These are phyloP conservation scores for Quercus engelmannii DNA, from an alignment of 306 rosid genomes.

Conservation along the genomic window DNA sequence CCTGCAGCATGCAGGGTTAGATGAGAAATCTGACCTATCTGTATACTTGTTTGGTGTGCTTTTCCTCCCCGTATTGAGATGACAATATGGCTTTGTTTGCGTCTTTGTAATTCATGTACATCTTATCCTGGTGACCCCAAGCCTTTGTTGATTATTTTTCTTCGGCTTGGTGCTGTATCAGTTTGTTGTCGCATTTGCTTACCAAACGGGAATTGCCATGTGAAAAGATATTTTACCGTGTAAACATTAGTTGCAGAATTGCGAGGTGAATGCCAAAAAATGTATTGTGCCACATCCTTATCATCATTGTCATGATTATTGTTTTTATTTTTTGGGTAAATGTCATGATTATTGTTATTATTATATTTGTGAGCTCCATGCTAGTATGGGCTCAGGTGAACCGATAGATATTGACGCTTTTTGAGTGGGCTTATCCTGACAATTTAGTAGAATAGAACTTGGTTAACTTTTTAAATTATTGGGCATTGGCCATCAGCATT, in stretches of 20 bases:
- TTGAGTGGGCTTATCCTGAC: background rate
- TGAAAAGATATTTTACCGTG: background rate
- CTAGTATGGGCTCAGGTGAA: background rate
- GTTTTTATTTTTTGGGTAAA: background rate
- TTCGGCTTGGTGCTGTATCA: conserved; percentile 11
- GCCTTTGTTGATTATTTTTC: conserved; percentile 4
- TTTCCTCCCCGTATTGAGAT: conserved; percentile 21
- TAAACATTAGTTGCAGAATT: conserved; percentile 1
- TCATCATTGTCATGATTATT: background rate
- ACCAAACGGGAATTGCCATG: background rate
- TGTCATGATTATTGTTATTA: background rate
- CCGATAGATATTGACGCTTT: background rate
- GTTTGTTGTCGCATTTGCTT: background rate
- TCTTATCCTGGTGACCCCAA: conserved; percentile 13
- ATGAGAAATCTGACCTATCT: conserved; percentile 39
- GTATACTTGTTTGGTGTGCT: conserved; percentile 34
- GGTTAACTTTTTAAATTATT: background rate
- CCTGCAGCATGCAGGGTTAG: conserved; percentile 86
- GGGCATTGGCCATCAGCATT: background rate
- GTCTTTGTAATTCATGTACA: conserved; percentile 8
- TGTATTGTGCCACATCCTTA: too few relatives aligned
- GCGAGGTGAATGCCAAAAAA: background rate
- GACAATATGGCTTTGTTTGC: conserved; percentile 25
- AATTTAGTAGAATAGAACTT: background rate
- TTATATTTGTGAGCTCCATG: too few relatives aligned